Evolutionary conservation across 1,284 basidiomycete species (phyloP).

Genomic region (Ceratobasidium sp.): DNA sequence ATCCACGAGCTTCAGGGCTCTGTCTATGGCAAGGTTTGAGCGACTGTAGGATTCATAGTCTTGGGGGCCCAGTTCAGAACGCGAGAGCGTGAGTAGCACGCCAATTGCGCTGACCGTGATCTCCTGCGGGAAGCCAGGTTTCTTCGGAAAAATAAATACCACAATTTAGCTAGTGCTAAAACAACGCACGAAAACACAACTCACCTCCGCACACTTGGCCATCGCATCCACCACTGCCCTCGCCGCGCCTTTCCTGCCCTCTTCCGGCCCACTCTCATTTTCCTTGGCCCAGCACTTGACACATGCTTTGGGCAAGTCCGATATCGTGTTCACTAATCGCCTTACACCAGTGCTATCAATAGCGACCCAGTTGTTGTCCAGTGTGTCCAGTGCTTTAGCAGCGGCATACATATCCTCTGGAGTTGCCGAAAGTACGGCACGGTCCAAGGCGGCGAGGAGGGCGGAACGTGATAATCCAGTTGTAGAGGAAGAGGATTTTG

Average conservation of each 20-base stretch:
- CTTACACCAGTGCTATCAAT: not conserved
- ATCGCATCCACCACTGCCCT: constrained; percentile 56
- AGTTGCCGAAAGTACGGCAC: constrained; percentile 3
- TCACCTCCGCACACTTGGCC: constrained; percentile 58
- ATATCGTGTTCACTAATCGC: constrained; percentile 15
- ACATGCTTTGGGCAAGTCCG: constrained; percentile 36
- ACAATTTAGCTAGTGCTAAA: not conserved
- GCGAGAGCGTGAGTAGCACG: constrained; percentile 30
- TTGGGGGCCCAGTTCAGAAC: constrained; percentile 18
- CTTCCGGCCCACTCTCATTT: not conserved
- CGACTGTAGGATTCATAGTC: constrained; percentile 26
- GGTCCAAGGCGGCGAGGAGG: constrained; percentile 23
- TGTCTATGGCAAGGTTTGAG: constrained; percentile 6
- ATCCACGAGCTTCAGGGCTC: constrained; percentile 22
- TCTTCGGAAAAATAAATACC: constrained; percentile 1
- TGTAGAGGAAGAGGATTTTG: constrained; percentile 9
- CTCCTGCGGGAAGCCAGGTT: constrained; percentile 28
- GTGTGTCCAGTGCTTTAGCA: constrained; percentile 13
- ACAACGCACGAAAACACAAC: constrained; percentile 37
- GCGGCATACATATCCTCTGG: constrained; percentile 25
- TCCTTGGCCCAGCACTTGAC: constrained; percentile 18
- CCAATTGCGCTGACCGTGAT: constrained; percentile 35
- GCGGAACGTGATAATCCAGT: not conserved
- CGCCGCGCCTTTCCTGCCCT: constrained; percentile 46
- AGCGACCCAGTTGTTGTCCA: not conserved